Percentiles rank a stretch among this genome's conserved stretches.
Conservation (phyloP, 2,329 filamentous ascomycete genomes). For the Ceratocystis colombiana region DNA sequence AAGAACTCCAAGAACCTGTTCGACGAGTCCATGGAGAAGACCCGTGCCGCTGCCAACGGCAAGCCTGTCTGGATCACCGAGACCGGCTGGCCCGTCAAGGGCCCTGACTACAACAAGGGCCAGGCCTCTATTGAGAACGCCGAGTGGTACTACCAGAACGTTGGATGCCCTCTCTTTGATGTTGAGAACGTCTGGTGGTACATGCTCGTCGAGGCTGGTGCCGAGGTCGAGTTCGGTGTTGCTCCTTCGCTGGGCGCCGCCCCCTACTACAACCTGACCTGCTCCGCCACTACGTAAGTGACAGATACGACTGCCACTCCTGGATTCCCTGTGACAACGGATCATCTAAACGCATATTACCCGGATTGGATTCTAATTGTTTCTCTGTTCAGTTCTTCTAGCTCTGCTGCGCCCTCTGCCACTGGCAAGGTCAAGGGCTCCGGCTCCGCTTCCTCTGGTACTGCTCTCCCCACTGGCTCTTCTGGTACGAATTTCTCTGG, state of each 20-base stretch:
- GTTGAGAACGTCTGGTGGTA: slow-evolving; percentile 65
- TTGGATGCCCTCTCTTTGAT: slow-evolving; percentile 62
- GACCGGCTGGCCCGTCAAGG: slow-evolving; percentile 75
- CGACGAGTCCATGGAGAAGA: slow-evolving; percentile 52
- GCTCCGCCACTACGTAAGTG: slow-evolving; percentile 34
- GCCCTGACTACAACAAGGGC: slow-evolving; percentile 50
- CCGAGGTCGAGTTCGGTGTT: slow-evolving; percentile 58
- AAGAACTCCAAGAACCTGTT: slow-evolving; percentile 56
- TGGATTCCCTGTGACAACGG: slow-evolving; percentile 1
- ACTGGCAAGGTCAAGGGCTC: background rate
- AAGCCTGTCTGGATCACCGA: slow-evolving; percentile 81
- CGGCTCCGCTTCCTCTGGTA: slow-evolving; percentile 13
- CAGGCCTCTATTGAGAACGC: slow-evolving; percentile 58
- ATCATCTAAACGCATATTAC: background rate
- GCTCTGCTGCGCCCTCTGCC: background rate
- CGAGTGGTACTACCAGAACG: slow-evolving; percentile 67
- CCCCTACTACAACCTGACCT: slow-evolving; percentile 55
- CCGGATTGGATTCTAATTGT: slow-evolving; percentile 15
- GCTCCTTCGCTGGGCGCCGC: slow-evolving; percentile 46
- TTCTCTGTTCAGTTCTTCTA: slow-evolving; percentile 17
- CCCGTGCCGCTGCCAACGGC: slow-evolving; percentile 47
- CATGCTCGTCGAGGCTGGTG: slow-evolving; percentile 58
- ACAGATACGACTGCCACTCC: slow-evolving; percentile 1
- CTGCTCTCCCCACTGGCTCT: slow-evolving; percentile 18
- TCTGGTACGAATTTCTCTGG: slow-evolving; percentile 18